Base-by-base conservation (phyloP, 306 rosid species). In the Argentina anserina region DNA sequence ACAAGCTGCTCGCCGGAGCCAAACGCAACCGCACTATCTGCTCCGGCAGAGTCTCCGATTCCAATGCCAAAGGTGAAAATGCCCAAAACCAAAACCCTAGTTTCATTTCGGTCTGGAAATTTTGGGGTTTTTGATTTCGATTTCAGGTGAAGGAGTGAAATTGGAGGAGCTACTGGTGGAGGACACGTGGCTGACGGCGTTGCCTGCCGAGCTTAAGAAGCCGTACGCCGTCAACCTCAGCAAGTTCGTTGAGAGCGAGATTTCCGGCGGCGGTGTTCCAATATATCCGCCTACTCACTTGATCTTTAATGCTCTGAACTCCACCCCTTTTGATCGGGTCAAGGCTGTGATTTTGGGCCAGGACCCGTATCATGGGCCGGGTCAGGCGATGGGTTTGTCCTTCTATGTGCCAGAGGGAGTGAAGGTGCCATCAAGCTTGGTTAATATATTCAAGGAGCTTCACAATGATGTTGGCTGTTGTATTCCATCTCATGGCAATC, bases 371-470 rank as follows among this genome's bases (percentile, higher is more conserved):
- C 99, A 94, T 73, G 96, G 97, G 63, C 96, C 90, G 78, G 95
- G 92, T 82, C 99, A 94, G 78, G 99, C 99, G 33, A 94, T 89
- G 99, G 99, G 99, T 40, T 96, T 94, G 63, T 91, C 99, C 3
- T 94, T 94, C 83, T 94, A 97, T 21, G 99, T 94, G 6, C 99
- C 99, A 0, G 86, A 85, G 68, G 97, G 97, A 14, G 84, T 89
- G 52, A 94, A 94, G 82, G 82, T 89, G 15, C 97, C 99, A 26
- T 80, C 99, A 3, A 94, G 99, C 79, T 83, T 94, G 82, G 85
- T 83, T 55, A 94, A 94, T 74, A 89, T 94, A 67, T 91, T 89
- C 42, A 94, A 91, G 89, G 99, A 91, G 68, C 92, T 91, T 60
- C 47, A 84, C 66, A 74, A 91, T 76, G 99, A 94, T 78, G 87